phyloP scores from a whole-genome alignment of 306 rosid genomes.

The Albizia julibrissin region DNA sequence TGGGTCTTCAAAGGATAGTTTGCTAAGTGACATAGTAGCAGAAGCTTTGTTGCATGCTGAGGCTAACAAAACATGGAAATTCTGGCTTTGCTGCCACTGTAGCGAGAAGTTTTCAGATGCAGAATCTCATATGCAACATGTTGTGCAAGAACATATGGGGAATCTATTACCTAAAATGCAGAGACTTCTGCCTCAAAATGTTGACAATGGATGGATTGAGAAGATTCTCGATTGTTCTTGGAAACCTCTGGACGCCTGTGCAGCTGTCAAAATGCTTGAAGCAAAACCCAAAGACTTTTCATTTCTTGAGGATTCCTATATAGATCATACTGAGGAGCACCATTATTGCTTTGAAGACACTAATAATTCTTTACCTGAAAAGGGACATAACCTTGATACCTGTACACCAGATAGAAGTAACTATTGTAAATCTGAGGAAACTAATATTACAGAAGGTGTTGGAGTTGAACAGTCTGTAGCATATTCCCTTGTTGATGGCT shows the following conservation, averaged over 20 bases:
- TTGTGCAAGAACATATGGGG: conserved; percentile 81
- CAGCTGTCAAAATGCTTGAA: conserved; percentile 74
- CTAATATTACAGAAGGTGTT: conserved; percentile 44
- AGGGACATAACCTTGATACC: conserved; percentile 41
- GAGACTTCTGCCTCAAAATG: conserved; percentile 72
- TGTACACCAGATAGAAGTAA: conserved; percentile 38
- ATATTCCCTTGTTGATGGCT: conserved; percentile 53
- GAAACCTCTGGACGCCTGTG: conserved; percentile 80
- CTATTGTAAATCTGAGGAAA: conserved; percentile 43
- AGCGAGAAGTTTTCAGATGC: conserved; percentile 54
- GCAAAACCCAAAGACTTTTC: conserved; percentile 44
- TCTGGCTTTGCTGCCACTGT: conserved; percentile 86
- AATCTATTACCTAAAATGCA: conserved; percentile 74
- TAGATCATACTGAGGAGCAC: conserved; percentile 44
- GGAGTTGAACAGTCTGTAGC: conserved; percentile 42
- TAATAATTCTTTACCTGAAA: conserved; percentile 53
- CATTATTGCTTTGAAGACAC: conserved; percentile 61
- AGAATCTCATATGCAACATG: conserved; percentile 76
- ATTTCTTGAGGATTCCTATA: conserved; percentile 49
- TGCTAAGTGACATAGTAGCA: conserved; percentile 55
- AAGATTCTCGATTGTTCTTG: conserved; percentile 82
- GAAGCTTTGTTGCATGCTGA: conserved; percentile 75
- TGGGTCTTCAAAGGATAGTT: conserved; percentile 67
- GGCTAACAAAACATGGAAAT: conserved; percentile 73
- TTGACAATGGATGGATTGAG: conserved; percentile 77